Evolutionary conservation across 495 filamentous ascomycete species (phyloP).

Genomic region (Cercophora scortea): DNA sequence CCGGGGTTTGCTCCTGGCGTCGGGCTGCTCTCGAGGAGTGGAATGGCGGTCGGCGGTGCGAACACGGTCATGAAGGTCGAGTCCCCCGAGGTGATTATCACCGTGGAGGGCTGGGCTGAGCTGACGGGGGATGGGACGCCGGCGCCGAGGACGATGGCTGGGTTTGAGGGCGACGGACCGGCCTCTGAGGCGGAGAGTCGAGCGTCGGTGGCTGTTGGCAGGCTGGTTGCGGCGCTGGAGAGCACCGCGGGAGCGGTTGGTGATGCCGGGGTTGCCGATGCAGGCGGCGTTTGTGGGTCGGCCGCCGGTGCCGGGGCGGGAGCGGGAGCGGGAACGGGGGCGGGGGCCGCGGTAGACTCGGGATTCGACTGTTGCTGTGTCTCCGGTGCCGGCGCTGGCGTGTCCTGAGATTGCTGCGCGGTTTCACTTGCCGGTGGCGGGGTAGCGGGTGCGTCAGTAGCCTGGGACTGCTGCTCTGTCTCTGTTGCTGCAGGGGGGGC

Average conservation of each 20-base stretch:
- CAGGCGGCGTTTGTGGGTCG: neutral
- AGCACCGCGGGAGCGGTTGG: neutral
- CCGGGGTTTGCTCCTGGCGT: neutral
- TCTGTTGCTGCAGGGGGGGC: neutral
- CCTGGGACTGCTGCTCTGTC: neutral
- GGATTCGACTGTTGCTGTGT: neutral
- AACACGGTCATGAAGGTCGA: conserved; percentile 15
- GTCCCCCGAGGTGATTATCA: neutral
- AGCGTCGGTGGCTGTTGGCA: neutral
- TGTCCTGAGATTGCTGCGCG: neutral
- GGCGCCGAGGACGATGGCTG: too few relatives aligned
- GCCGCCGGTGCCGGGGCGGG: neutral
- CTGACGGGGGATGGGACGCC: too few relatives aligned
- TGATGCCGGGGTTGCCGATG: neutral
- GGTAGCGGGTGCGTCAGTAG: neutral
- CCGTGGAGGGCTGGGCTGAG: neutral
- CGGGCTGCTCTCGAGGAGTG: neutral
- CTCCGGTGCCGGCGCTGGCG: neutral
- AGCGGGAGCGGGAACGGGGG: neutral
- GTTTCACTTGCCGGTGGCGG: neutral
- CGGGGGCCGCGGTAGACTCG: neutral
- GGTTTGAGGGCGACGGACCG: too few relatives aligned
- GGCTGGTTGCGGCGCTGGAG: neutral
- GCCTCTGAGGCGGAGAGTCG: neutral
- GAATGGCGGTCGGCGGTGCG: conserved; percentile 6